Percentiles rank a stretch among this genome's conserved stretches.
phyloP scores from a whole-genome alignment of 331 rosid genomes.

The Quercus lobata region DNA sequence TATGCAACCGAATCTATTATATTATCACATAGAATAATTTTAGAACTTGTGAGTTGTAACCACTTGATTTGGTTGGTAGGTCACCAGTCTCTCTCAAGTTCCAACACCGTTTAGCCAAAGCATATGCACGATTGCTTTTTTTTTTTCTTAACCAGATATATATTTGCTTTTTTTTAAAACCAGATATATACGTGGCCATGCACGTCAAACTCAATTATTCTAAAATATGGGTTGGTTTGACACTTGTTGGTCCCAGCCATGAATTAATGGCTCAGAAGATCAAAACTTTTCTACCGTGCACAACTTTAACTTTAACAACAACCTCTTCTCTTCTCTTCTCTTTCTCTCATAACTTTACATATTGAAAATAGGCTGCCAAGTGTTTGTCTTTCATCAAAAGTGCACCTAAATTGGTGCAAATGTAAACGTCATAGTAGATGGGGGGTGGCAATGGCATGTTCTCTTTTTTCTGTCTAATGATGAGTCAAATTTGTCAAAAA shows the following conservation, averaged over 20 bases:
- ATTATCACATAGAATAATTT: neutral
- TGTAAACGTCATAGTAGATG: too few species aligned
- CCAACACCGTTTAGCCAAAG: neutral
- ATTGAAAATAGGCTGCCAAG: too few species aligned
- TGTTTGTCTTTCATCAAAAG: too few species aligned
- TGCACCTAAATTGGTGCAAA: too few species aligned
- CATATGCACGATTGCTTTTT: too few species aligned
- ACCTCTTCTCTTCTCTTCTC: too few species aligned
- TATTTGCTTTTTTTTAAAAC: neutral
- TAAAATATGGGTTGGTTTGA: neutral
- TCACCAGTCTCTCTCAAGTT: slow-evolving; percentile 24
- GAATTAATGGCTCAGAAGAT: neutral
- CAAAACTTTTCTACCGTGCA: too few species aligned
- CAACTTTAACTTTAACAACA: too few species aligned
- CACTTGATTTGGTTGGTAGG: slow-evolving; percentile 28
- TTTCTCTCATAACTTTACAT: too few species aligned
- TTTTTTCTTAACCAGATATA: neutral
- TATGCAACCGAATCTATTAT: neutral
- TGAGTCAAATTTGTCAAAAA: neutral
- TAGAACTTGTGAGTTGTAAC: slow-evolving; percentile 1
- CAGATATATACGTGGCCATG: slow-evolving; percentile 5
- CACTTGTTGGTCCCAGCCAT: neutral
- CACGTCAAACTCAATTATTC: slow-evolving; percentile 19
- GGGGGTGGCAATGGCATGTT: too few species aligned
- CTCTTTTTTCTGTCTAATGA: too few species aligned